A percentile compares a stretch with the other conserved stretches of the same genome.
phyloP scores from a whole-genome alignment of 768 basidiomycete genomes.

The Porpolomopsis calyptriformis region DNA sequence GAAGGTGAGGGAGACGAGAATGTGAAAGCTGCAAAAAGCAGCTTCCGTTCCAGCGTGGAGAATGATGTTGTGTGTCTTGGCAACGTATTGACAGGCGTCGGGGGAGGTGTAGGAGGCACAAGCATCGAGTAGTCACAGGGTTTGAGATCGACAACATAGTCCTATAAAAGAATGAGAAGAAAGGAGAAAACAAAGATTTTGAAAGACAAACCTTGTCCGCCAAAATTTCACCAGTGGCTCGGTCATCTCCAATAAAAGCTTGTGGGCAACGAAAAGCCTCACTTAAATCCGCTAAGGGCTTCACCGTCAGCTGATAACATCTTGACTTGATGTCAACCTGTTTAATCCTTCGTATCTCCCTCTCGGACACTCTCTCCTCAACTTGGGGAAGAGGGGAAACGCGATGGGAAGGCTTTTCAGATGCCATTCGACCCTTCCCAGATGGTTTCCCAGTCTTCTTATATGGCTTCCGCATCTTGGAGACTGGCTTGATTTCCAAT shows the following conservation, averaged over 20 bases:
- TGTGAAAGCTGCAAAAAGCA: constrained; percentile 65
- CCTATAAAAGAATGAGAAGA: too few species aligned
- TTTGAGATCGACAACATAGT: too few species aligned
- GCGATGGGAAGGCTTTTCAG: constrained; percentile 16
- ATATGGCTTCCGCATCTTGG: constrained; percentile 52
- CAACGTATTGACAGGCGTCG: constrained; percentile 18
- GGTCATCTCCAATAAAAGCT: too few species aligned
- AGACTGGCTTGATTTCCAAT: constrained; percentile 32
- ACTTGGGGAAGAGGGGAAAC: constrained; percentile 52
- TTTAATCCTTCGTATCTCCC: constrained; percentile 14
- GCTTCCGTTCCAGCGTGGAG: constrained; percentile 68
- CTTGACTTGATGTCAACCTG: constrained; percentile 49
- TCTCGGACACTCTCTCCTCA: constrained; percentile 32
- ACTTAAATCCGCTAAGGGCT: constrained; percentile 67
- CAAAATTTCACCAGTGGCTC: constrained; percentile 18
- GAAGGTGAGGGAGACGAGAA: constrained; percentile 66
- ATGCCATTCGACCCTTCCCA: constrained; percentile 25
- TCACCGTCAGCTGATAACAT: constrained; percentile 72
- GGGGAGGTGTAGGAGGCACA: constrained; percentile 19
- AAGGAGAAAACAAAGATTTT: too few species aligned
- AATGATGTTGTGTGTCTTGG: constrained; percentile 30
- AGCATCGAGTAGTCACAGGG: constrained; percentile 43
- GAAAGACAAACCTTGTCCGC: too few species aligned
- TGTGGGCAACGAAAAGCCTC: constrained; percentile 48
- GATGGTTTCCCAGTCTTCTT: constrained; percentile 30